Percentiles rank a stretch among this genome's conserved stretches.
Evolutionary conservation across 2,329 filamentous ascomycete genomes (phyloP).

Genomic region (Coniochaeta sp.): DNA sequence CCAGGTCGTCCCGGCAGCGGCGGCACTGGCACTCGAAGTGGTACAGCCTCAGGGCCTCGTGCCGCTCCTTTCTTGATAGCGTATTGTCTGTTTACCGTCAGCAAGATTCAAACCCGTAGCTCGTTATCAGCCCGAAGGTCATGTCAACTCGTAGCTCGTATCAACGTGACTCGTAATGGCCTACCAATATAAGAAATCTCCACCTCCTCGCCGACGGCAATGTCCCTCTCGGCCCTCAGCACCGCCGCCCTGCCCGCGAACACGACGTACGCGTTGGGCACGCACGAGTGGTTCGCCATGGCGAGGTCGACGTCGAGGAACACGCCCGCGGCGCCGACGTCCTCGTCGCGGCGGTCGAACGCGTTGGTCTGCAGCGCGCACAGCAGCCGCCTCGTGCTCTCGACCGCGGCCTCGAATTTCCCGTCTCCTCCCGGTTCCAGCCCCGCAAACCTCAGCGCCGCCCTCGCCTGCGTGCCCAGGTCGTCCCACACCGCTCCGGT

Average conservation of each 20-base stretch:
- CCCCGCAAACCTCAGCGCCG: constrained; percentile 40
- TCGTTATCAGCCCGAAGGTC: too few relatives aligned
- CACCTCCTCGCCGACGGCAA: constrained; percentile 47
- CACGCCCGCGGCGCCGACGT: constrained; percentile 44
- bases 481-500: constrained; percentile 34
- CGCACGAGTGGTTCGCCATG: constrained; percentile 57
- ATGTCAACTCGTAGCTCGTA: too few relatives aligned
- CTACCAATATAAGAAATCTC: constrained; percentile 55
- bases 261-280: constrained; percentile 51
- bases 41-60: constrained; percentile 37
- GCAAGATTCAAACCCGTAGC: background rate
- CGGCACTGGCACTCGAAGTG: constrained; percentile 44
- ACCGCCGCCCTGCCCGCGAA: constrained; percentile 45
- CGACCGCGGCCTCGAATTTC: constrained; percentile 25
- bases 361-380: constrained; percentile 57
- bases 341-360: constrained; percentile 48
- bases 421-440: constrained; percentile 11
- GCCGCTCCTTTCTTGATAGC: constrained; percentile 33
- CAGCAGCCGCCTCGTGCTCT: constrained; percentile 36
- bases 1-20: constrained; percentile 42
- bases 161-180: too few relatives aligned
- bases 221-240: constrained; percentile 40
- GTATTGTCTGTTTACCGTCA: constrained; percentile 33
- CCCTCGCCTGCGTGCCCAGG: constrained; percentile 39
- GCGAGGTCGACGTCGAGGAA: constrained; percentile 49